Conservation (phyloP, 2,329 filamentous ascomycete genomes). For the Xylaria sp. region DNA sequence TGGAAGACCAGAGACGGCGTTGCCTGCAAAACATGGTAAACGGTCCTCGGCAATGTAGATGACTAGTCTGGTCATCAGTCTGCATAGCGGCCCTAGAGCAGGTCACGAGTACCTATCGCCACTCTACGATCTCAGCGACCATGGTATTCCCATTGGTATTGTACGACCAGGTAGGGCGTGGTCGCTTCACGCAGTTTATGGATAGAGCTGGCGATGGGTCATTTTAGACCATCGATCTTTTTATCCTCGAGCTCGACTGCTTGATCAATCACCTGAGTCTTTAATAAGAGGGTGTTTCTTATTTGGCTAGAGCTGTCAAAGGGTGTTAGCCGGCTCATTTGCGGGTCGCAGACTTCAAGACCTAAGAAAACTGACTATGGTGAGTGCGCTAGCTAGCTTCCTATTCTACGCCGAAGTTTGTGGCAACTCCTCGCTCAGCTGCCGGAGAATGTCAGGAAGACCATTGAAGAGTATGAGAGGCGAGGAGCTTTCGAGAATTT, state of each 20-base stretch:
- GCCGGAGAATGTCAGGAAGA: too few relatives aligned
- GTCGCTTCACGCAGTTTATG: conserved; percentile 6
- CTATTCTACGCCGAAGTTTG: too few relatives aligned
- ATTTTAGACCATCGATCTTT: conserved; percentile 15
- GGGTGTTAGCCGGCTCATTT: too few relatives aligned
- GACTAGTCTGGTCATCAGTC: conserved; percentile 1
- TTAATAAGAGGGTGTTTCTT: too few relatives aligned
- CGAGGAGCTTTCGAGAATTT: too few relatives aligned
- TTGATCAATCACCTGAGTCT: conserved; percentile 6
- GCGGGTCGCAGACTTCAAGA: too few relatives aligned
- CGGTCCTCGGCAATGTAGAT: background rate
- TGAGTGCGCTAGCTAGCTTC: too few relatives aligned
- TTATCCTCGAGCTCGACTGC: conserved; percentile 11
- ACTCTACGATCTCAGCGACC: conserved; percentile 56
- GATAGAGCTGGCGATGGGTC: background rate
- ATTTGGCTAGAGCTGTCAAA: too few relatives aligned
- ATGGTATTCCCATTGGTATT: conserved; percentile 47
- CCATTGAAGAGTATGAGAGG: too few relatives aligned
- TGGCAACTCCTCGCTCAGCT: too few relatives aligned
- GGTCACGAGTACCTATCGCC: conserved; percentile 68
- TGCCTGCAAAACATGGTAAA: background rate
- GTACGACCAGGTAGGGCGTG: conserved; percentile 19
- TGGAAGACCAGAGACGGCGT: too few relatives aligned
- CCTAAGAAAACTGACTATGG: too few relatives aligned
- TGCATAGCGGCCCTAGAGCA: conserved; percentile 39